Base-by-base conservation (phyloP, 306 rosid genomes). In the Quercus berberidifolia region DNA sequence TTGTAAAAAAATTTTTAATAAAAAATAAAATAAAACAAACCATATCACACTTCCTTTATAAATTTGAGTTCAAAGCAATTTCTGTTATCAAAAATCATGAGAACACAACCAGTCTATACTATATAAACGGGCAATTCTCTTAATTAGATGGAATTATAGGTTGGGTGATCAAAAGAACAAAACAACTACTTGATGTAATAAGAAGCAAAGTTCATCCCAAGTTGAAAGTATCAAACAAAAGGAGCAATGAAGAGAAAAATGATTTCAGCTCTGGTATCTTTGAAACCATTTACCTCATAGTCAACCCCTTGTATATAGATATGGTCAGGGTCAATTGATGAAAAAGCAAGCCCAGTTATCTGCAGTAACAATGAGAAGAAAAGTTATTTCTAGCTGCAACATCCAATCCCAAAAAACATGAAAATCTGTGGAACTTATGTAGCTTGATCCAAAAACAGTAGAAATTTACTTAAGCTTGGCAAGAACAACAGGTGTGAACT, bases 261-360 rank as follows among this genome's bases (percentile, higher is more conserved):
- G 43, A 67, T 56, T 33, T 78, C n/a, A 74, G 14, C 33, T 8
- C 33, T 18, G 65, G 31, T 26, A 58, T 28, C 6, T 46, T 56
- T 19, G 13, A 43, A 75, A 55, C 31, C 4, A 73, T 68, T 79
- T 77, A 92, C 98, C 98, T 94, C 97, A 74, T 92, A 86, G 85
- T 92, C 98, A 81, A 94, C 85, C 76, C 98, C 98, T 86, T 94
- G 98, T 70, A 92, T 35, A 77, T 92, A 92, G 74, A 94, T 91
- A 80, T 81, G 86, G 74, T 88, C 86, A 41, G 97, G 86, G 78
- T 94, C 89, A 75, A 87, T 43, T 46, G 97, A 72, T 63, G 98
- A 92, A 89, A 94, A 92, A 74, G 89, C 76, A 82, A 94, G 87
- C 31, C 97, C 93, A 7, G 97, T 94, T 85, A 94, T 94, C 97